phyloP scores from a whole-genome alignment of 176 grass and related monocot species.

The Zoysia pacifica region DNA sequence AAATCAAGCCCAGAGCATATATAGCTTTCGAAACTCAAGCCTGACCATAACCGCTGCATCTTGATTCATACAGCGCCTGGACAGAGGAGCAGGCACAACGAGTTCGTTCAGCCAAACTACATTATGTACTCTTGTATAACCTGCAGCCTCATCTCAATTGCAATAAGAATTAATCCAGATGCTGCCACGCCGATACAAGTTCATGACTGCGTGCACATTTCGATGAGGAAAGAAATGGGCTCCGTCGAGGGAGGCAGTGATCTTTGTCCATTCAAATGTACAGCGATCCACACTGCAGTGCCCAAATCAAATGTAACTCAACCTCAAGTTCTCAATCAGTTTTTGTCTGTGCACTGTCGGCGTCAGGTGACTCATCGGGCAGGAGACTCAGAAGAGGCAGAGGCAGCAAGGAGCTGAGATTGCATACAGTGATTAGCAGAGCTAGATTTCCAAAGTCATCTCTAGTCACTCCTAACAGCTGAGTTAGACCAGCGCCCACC shows the following conservation, averaged over 20 bases:
- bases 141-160: not conserved
- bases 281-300: not conserved
- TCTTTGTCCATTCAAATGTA: not conserved
- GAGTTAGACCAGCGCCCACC: constrained; percentile 77
- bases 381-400: constrained; percentile 85
- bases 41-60: not conserved
- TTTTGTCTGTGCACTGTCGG: constrained; percentile 25
- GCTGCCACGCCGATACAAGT: not conserved
- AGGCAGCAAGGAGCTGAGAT: constrained; percentile 82
- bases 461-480: constrained; percentile 71
- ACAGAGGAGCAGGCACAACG: not conserved
- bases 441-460: constrained; percentile 75
- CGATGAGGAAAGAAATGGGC: not conserved
- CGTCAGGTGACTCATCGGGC: constrained; percentile 51
- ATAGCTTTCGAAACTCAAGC: not conserved
- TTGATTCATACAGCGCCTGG: not conserved
- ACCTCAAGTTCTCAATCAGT: not conserved
- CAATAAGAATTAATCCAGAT: not conserved
- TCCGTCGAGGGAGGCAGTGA: not conserved
- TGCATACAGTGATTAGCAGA: constrained; percentile 66
- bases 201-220: not conserved
- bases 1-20: not conserved
- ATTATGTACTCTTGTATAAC: not conserved
- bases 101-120: not conserved
- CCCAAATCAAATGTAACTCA: not conserved